Evolutionary conservation across 1,284 basidiomycete genomes (phyloP).

Genomic region (Ganoderma sp.): DNA sequence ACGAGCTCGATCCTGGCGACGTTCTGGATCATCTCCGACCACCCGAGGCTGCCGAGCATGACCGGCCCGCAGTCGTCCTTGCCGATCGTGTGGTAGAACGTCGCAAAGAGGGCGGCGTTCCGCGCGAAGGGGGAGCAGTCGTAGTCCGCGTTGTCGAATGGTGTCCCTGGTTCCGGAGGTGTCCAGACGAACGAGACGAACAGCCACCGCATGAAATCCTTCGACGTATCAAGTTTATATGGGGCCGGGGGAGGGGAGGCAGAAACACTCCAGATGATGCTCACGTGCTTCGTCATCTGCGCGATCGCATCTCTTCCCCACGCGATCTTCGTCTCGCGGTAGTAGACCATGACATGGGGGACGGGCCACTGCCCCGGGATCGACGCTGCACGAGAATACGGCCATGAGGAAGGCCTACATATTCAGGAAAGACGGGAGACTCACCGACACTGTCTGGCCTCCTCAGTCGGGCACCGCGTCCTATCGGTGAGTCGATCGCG

Average conservation of each 20-base stretch:
- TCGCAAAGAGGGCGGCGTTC: constrained; percentile 16
- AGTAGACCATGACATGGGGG: constrained; percentile 23
- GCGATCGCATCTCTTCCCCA: constrained; percentile 23
- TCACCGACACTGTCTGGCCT: constrained; percentile 5
- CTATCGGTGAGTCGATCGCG: neutral
- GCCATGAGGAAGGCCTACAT: no score
- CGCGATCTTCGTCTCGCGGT: constrained; percentile 20
- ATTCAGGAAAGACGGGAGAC: neutral
- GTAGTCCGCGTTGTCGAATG: constrained; percentile 15
- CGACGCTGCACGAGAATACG: neutral
- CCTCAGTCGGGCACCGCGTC: neutral
- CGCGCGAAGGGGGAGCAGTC: constrained; percentile 17
- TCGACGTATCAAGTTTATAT: neutral
- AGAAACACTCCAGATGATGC: no score
- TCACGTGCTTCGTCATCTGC: constrained; percentile 5
- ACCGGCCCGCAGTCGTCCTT: constrained; percentile 20
- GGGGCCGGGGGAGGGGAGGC: no score
- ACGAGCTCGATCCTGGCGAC: constrained; percentile 20
- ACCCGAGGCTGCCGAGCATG: constrained; percentile 20
- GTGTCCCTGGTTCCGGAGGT: constrained; percentile 11
- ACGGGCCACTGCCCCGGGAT: constrained; percentile 18
- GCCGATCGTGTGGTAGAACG: constrained; percentile 20
- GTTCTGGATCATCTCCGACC: constrained; percentile 21
- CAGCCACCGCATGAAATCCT: constrained; percentile 20
- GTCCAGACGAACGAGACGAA: constrained; percentile 19